Evolutionary conservation across 2,329 filamentous ascomycete species (phyloP).

Genomic region (Trichoderma brevicompactum): DNA sequence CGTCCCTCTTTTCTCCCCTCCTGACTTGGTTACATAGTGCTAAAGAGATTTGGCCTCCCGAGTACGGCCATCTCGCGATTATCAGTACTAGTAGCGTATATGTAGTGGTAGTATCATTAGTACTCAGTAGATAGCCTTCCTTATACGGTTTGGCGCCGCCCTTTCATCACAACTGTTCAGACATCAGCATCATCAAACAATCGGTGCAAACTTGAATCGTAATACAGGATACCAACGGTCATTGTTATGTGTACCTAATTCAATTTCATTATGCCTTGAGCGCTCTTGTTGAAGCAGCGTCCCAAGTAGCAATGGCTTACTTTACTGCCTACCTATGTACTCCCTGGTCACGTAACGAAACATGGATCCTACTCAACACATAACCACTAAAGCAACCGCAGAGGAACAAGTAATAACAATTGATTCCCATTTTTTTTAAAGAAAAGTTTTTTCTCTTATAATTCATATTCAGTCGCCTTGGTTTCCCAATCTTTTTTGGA

Average conservation of each 20-base stretch:
- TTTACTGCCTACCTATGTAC: neutral
- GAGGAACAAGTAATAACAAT: conserved; percentile 17
- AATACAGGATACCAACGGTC: neutral
- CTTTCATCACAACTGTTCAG: neutral
- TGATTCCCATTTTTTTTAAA: conserved; percentile 27
- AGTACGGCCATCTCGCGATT: neutral
- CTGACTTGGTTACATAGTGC: too few relatives aligned
- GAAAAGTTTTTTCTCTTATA: neutral
- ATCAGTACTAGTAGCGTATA: neutral
- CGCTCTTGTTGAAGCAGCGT: neutral
- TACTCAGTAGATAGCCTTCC: conserved; percentile 15
- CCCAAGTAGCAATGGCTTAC: neutral
- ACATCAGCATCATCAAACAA: neutral
- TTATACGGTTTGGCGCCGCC: neutral
- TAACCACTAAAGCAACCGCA: neutral
- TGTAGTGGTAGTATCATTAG: neutral
- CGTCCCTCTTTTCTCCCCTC: too few relatives aligned
- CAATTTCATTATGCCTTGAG: neutral
- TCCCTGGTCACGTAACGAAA: neutral
- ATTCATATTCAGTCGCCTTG: conserved; percentile 13
- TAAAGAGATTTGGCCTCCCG: neutral
- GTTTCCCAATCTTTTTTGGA: conserved; percentile 11
- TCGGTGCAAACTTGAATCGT: neutral
- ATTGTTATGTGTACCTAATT: neutral
- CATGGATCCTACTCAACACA: neutral